These are phyloP conservation scores for Phialemonium atrogriseum DNA, from an alignment of 2,329 filamentous ascomycete genomes.

Conservation along the genomic window DNA sequence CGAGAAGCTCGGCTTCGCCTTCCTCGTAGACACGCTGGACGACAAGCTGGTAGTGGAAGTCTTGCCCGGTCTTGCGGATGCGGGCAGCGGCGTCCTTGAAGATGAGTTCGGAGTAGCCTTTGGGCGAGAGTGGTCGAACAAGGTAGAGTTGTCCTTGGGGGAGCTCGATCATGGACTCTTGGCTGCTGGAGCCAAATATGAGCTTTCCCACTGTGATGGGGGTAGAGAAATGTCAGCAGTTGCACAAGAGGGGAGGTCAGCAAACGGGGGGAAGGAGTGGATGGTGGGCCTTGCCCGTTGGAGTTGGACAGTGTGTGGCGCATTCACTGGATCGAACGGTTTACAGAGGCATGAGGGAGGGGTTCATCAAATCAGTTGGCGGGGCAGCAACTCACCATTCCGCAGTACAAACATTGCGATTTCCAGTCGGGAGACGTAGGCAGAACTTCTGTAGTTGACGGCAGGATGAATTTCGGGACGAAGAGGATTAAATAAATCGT, in stretches of 20 bases:
- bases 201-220: constrained; percentile 76
- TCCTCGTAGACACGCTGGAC: constrained; percentile 96
- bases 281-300: constrained; percentile 1
- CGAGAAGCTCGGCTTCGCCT: constrained; percentile 85
- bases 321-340: too few species aligned
- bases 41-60: constrained; percentile 96
- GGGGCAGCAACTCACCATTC: constrained; percentile 30
- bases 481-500: constrained; percentile 2
- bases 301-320: background rate
- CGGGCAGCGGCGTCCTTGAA: constrained; percentile 94
- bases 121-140: constrained; percentile 87
- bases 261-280: background rate
- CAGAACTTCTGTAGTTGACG: constrained; percentile 4
- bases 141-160: constrained; percentile 95
- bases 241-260: too few species aligned
- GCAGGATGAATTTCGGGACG: constrained; percentile 4
- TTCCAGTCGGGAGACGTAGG: constrained; percentile 2
- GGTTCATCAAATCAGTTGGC: constrained; percentile 1
- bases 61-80: constrained; percentile 86
- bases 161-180: constrained; percentile 90
- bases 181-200: constrained; percentile 77
- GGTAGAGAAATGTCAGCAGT: constrained; percentile 6
- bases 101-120: constrained; percentile 97
- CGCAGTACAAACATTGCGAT: constrained; percentile 32
- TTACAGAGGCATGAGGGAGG: too few species aligned